These are phyloP conservation scores for Penicillium canariense DNA, from an alignment of 495 filamentous ascomycete genomes.

Conservation along the genomic window DNA sequence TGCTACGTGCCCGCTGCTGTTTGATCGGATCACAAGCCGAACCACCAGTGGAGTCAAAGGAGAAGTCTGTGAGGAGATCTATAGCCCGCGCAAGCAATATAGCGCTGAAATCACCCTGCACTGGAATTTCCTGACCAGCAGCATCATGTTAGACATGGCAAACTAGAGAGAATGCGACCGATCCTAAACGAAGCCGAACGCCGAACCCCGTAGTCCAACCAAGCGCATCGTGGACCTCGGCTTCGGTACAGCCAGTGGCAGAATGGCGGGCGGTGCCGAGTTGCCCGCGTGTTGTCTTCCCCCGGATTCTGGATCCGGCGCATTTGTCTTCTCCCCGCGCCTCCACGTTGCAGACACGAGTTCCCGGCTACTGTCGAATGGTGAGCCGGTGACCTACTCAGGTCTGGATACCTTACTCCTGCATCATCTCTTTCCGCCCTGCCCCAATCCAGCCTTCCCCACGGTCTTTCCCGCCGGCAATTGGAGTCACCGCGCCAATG, in stretches of 20 bases:
- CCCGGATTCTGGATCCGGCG: slow-evolving; percentile 30
- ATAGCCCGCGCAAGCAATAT: background rate
- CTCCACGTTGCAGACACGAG: background rate
- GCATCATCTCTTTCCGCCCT: background rate
- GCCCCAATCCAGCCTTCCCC: background rate
- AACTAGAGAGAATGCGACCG: background rate
- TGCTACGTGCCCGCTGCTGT: background rate
- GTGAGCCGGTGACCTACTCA: slow-evolving; percentile 4
- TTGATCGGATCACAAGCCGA: slow-evolving; percentile 1
- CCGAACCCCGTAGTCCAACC: background rate
- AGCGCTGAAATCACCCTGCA: too few species aligned
- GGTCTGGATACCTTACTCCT: slow-evolving; percentile 3
- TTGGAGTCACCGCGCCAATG: slow-evolving; percentile 31
- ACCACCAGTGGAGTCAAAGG: background rate
- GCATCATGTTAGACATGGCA: too few species aligned
- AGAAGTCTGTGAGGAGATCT: background rate
- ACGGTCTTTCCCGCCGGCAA: slow-evolving; percentile 26
- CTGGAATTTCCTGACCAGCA: too few species aligned
- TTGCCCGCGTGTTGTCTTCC: slow-evolving; percentile 28
- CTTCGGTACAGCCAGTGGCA: slow-evolving; percentile 30
- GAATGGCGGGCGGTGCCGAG: slow-evolving; percentile 37
- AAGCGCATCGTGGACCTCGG: slow-evolving; percentile 32
- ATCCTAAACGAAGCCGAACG: background rate
- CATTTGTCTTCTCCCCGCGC: slow-evolving; percentile 14
- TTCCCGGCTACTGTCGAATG: slow-evolving; percentile 10